phyloP scores from a whole-genome alignment of 257 asterid species.

The Rauvolfia tetraphylla region DNA sequence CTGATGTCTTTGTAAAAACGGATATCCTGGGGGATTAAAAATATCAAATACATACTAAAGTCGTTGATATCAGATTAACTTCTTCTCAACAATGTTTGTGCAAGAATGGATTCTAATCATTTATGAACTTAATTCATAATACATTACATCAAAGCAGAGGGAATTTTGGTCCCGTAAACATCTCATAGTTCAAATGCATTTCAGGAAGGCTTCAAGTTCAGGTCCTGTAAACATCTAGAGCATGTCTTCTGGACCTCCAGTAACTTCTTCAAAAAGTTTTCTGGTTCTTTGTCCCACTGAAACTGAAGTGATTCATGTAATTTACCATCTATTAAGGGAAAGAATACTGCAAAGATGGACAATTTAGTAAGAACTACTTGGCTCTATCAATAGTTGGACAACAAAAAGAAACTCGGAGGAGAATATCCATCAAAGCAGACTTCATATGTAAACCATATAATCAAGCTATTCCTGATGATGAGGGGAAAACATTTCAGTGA shows the following conservation, averaged over 20 bases:
- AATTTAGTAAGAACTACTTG: not conserved
- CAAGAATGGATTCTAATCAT: not conserved
- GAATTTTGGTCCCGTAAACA: not conserved
- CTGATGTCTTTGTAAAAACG: not conserved
- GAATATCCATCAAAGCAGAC: not conserved
- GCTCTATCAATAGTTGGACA: not conserved
- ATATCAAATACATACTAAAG: not conserved
- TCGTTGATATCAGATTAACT: not conserved
- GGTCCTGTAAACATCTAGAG: not conserved
- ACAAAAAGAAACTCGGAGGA: not conserved
- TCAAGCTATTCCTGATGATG: not conserved
- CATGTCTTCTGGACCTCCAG: not conserved
- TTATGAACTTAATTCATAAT: not conserved
- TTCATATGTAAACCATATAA: not conserved
- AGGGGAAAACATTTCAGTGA: not conserved
- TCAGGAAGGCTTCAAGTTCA: not conserved
- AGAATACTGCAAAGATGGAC: not conserved
- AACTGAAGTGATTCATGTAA: not conserved
- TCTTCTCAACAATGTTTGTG: too few relatives aligned
- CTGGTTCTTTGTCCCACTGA: not conserved
- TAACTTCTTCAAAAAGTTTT: too few relatives aligned
- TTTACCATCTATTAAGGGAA: not conserved
- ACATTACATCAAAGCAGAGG: not conserved
- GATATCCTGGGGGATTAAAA: not conserved
- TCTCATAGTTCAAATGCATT: not conserved